These are phyloP conservation scores for Camelina neglecta DNA, from an alignment of 345 rosid genomes.

Conservation along the genomic window DNA sequence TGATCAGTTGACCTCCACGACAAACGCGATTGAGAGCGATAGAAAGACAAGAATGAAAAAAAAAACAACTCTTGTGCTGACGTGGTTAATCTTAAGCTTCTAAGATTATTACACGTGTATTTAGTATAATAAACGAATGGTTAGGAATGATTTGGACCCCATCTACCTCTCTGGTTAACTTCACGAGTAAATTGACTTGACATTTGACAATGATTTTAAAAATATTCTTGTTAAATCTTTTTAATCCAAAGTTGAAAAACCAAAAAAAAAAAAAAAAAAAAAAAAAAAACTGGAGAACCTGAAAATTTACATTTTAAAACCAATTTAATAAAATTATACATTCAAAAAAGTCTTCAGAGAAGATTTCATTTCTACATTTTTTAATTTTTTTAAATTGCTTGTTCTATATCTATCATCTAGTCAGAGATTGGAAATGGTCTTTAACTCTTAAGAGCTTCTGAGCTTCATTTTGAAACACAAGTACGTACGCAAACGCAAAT, in stretches of 20 bases:
- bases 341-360: not conserved
- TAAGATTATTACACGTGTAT: conserved; percentile 56
- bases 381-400: no score
- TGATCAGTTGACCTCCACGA: conserved; percentile 63
- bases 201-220: not conserved
- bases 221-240: not conserved
- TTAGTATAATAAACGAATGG: conserved; percentile 5
- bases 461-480: conserved; percentile 38
- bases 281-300: not conserved
- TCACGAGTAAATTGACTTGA: conserved; percentile 29
- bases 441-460: not conserved
- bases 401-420: not conserved
- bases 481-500: conserved; percentile 46
- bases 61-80: conserved; percentile 43
- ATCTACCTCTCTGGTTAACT: conserved; percentile 32
- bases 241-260: not conserved
- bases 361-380: not conserved
- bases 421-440: conserved; percentile 46
- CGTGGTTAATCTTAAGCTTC: conserved; percentile 45
- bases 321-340: not conserved
- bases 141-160: conserved; percentile 13
- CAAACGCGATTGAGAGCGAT: conserved; percentile 40
- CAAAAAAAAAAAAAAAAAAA: no score
- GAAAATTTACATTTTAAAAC: not conserved
- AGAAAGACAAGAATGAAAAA: not conserved